Conservation (phyloP, 2,329 filamentous ascomycete species). For the Penicillium sp. region DNA sequence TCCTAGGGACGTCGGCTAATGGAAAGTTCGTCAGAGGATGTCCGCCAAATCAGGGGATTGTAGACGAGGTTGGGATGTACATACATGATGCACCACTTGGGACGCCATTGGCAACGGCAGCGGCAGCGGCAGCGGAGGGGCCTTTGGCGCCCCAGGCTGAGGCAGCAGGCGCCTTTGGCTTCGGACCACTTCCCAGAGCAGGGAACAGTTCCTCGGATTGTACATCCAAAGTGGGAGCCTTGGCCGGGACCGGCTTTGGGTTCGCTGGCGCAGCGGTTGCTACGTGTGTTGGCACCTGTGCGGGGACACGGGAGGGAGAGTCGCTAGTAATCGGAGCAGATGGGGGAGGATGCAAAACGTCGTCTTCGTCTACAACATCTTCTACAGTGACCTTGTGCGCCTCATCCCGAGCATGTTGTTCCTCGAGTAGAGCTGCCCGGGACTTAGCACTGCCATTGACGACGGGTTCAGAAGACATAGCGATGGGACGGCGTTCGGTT, state of each 20-base stretch:
- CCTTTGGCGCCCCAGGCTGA: conserved; percentile 78
- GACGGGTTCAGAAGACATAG: conserved; percentile 42
- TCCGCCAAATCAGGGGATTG: not conserved
- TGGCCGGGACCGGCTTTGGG: conserved; percentile 46
- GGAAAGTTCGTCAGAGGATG: conserved; percentile 32
- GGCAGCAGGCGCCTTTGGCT: conserved; percentile 65
- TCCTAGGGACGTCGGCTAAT: conserved; percentile 52
- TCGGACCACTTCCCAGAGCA: conserved; percentile 75
- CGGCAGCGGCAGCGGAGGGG: conserved; percentile 43
- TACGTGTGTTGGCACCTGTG: conserved; percentile 31
- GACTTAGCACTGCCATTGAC: conserved; percentile 48
- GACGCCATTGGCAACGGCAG: conserved; percentile 51
- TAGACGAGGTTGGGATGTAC: conserved; percentile 34
- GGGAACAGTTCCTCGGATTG: conserved; percentile 92
- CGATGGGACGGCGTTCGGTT: conserved; percentile 12
- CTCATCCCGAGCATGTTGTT: conserved; percentile 58
- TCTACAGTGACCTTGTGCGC: conserved; percentile 73
- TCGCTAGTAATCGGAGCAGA: conserved; percentile 46
- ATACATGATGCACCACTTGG: conserved; percentile 59
- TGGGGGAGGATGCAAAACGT: conserved; percentile 62
- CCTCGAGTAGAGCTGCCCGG: conserved; percentile 58
- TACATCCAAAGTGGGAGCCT: conserved; percentile 69
- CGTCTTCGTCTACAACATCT: conserved; percentile 80
- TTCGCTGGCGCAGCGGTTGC: conserved; percentile 41
- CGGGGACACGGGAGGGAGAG: conserved; percentile 33